Percentiles rank a stretch among this genome's conserved stretches.
Evolutionary conservation across 2,329 filamentous ascomycete genomes (phyloP).

Genomic region (Aspergillus cejpii): DNA sequence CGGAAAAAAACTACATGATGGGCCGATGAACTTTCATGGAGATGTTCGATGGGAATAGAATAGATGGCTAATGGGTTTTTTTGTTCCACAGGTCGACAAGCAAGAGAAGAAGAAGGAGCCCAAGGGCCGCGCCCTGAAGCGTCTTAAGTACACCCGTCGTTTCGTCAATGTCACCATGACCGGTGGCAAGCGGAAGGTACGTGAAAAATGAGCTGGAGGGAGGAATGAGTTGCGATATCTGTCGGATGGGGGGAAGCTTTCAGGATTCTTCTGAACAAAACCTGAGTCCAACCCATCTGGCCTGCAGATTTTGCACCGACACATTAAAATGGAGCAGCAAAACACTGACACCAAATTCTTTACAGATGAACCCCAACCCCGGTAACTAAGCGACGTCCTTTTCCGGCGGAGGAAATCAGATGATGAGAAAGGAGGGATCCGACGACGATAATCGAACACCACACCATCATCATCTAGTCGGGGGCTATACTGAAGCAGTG

Average conservation of each 20-base stretch:
- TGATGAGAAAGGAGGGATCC: constrained; percentile 2
- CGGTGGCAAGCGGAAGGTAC: constrained; percentile 96
- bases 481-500: background rate
- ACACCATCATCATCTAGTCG: constrained; percentile 3
- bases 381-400: constrained; percentile 53
- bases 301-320: background rate
- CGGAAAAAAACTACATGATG: background rate
- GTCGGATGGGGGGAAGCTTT: background rate
- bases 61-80: constrained; percentile 6
- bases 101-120: constrained; percentile 89
- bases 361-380: constrained; percentile 81
- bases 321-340: background rate
- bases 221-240: background rate
- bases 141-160: constrained; percentile 89
- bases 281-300: background rate
- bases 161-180: constrained; percentile 98
- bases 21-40: background rate
- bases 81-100: constrained; percentile 16
- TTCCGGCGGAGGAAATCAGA: constrained; percentile 5
- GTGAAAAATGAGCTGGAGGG: constrained; percentile 3
- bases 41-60: background rate
- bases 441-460: background rate
- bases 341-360: constrained; percentile 10
- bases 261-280: background rate
- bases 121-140: constrained; percentile 97